phyloP scores from a whole-genome alignment of 768 basidiomycete genomes.

The Hebeloma cylindrosporum region DNA sequence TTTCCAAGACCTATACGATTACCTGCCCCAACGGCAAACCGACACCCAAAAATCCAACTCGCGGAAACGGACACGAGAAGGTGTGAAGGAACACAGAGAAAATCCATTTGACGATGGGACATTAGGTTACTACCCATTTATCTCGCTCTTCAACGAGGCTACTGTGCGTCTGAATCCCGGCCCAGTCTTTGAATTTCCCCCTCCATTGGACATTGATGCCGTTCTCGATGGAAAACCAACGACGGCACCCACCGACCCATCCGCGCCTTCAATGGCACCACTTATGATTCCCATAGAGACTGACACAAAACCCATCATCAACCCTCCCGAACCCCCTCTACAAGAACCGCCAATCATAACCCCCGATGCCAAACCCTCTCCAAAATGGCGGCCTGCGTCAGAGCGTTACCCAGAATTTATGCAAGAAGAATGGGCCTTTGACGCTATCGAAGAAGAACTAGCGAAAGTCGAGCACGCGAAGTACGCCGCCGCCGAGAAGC shows the following conservation, averaged over 20 bases:
- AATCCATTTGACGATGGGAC: conserved; percentile 93
- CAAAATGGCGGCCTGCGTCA: conserved; percentile 72
- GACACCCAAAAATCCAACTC: conserved; percentile 64
- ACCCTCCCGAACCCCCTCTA: conserved; percentile 14
- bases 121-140: conserved; percentile 93
- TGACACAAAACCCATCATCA: conserved; percentile 11
- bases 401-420: conserved; percentile 88
- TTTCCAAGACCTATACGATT: conserved; percentile 88
- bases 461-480: conserved; percentile 46
- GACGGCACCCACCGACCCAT: not conserved
- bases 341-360: conserved; percentile 13
- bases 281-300: not conserved
- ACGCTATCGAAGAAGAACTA: conserved; percentile 74
- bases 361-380: conserved; percentile 6
- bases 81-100: conserved; percentile 73
- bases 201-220: conserved; percentile 75
- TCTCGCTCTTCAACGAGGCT: conserved; percentile 91
- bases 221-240: conserved; percentile 39
- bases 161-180: conserved; percentile 85
- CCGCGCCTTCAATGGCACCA: not conserved
- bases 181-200: conserved; percentile 79
- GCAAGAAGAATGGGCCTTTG: conserved; percentile 77
- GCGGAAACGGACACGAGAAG: conserved; percentile 61
- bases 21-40: conserved; percentile 73
- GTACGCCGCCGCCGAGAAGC: conserved; percentile 38